A percentile compares a stretch with the other conserved stretches of the same genome.
These are phyloP conservation scores for Westerdykella ornata DNA, from an alignment of 2,329 filamentous ascomycete genomes.

Conservation along the genomic window DNA sequence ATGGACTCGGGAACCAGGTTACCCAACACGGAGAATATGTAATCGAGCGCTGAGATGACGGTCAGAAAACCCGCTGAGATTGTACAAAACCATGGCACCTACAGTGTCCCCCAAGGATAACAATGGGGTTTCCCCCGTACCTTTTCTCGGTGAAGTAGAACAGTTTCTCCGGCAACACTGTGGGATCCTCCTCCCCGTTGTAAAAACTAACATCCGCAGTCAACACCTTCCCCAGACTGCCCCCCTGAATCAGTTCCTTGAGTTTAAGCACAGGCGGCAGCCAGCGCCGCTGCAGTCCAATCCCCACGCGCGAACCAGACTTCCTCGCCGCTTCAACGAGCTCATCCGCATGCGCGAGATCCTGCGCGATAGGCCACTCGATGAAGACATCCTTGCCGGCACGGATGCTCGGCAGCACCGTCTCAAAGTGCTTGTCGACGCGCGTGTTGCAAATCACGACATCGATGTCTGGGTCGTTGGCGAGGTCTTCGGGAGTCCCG, in stretches of 20 bases:
- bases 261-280: conserved; percentile 38
- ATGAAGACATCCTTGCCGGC: conserved; percentile 44
- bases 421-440: conserved; percentile 37
- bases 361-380: conserved; percentile 45
- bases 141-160: conserved; percentile 47
- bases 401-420: conserved; percentile 36
- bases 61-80: not conserved
- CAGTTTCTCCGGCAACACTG: conserved; percentile 19
- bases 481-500: conserved; percentile 37
- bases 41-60: conserved; percentile 34
- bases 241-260: conserved; percentile 36
- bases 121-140: conserved; percentile 38
- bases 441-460: conserved; percentile 39
- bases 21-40: conserved; percentile 43
- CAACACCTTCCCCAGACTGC: conserved; percentile 39
- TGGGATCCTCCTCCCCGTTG: conserved; percentile 14
- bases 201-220: conserved; percentile 24
- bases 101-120: conserved; percentile 31
- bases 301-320: conserved; percentile 39
- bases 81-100: not conserved
- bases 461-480: conserved; percentile 40
- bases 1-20: conserved; percentile 35
- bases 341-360: conserved; percentile 36
- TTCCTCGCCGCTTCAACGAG: conserved; percentile 36
- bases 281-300: conserved; percentile 44